Evolutionary conservation across 257 asterid genomes (phyloP), one percentile per base, ranked within the genome.

Genomic region (Nyctanthes arbortristis): DNA sequence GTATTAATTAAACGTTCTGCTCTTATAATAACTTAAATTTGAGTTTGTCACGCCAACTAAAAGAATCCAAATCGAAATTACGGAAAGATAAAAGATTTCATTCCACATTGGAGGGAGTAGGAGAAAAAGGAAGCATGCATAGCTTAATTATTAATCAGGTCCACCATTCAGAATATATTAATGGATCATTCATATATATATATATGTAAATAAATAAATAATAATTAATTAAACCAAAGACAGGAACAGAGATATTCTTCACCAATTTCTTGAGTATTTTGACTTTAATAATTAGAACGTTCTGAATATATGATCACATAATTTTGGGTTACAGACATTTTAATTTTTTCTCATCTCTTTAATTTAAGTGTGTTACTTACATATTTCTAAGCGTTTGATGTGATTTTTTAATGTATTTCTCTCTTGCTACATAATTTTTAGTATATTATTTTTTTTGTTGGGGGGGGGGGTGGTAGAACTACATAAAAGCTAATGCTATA

Each of bases 51-150:
- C 14, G 25, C 13, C 30, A 63, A 18, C 7, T 14, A 4, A 8
- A 22, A 64, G 61, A 67, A 43, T 74, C 47, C 64, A 63, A 54
- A 24, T 69, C 64, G 68, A 74, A 69, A 40, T 32, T 63, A 63
- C 18, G 63, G 63, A 63, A 39, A 63, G 67, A 63, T n/a, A n/a
- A n/a, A n/a, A n/a, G n/a, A n/a, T n/a, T n/a, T n/a, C n/a, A n/a
- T 69, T 69, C 72, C 49, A 75, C 67, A 20, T 63, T 40, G 55
- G 61, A 67, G 47, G 55, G 54, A 47, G 60, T 12, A 49, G 54
- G 37, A 1, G 27, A 24, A 32, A 61, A 10, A 30, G 25, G 59
- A 45, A 20, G 60, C 25, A 34, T 61, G 7, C 35, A 9, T 7
- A 28, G 30, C 5, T 34, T 12, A 39, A 39, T 39, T 13, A 13